Percentiles rank a stretch among this genome's conserved stretches.
Conservation (phyloP, 2,329 filamentous ascomycete genomes). For the Cyanodermella asteris region DNA sequence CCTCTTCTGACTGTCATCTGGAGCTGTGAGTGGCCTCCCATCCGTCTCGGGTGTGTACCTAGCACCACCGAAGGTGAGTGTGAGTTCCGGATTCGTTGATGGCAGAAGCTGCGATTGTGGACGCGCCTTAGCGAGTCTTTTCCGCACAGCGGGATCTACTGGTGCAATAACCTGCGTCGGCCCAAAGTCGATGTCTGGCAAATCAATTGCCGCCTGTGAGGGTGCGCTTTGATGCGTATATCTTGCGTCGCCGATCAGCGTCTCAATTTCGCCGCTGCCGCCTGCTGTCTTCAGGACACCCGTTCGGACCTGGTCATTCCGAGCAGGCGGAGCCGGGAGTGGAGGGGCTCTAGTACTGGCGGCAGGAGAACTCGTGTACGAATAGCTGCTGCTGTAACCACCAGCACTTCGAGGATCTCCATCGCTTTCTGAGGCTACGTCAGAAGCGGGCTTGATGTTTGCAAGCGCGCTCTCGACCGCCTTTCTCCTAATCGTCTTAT, state of each 20-base stretch:
- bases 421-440: too few relatives aligned
- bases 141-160: too few relatives aligned
- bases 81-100: too few relatives aligned
- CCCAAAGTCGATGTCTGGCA: constrained; percentile 68
- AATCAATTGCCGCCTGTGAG: constrained; percentile 18
- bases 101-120: too few relatives aligned
- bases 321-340: too few relatives aligned
- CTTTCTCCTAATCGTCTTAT: too few relatives aligned
- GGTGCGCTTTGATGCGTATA: constrained; percentile 18
- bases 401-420: too few relatives aligned
- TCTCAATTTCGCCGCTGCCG: constrained; percentile 21
- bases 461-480: too few relatives aligned
- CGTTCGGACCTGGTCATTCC: constrained; percentile 52
- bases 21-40: constrained; percentile 16
- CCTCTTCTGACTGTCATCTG: constrained; percentile 32
- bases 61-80: too few relatives aligned
- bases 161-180: constrained; percentile 63
- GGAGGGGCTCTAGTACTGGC: constrained; percentile 13
- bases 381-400: too few relatives aligned
- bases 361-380: not conserved
- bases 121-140: too few relatives aligned
- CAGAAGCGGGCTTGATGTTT: too few relatives aligned
- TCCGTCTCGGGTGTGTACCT: constrained; percentile 15
- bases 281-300: constrained; percentile 66
- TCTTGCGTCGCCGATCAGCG: constrained; percentile 25